Evolutionary conservation across 2,329 filamentous ascomycete species (phyloP).

Genomic region (Cercospora zeae-maydis): DNA sequence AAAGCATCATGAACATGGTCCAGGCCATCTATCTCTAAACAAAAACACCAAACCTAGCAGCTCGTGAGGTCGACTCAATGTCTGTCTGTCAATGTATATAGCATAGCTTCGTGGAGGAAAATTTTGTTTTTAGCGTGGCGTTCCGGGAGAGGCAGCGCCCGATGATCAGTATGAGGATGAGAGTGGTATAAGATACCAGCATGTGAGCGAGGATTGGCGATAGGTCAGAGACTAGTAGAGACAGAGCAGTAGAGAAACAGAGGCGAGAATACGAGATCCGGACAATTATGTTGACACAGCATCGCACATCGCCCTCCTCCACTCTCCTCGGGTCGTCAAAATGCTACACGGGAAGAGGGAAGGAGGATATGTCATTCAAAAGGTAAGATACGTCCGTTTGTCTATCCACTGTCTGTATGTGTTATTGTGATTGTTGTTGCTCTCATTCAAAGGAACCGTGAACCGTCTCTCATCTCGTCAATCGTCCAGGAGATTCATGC

Average conservation of each 20-base stretch:
- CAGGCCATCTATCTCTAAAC: conserved; percentile 15
- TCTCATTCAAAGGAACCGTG: not conserved
- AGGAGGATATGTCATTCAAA: not conserved
- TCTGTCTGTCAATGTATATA: not conserved
- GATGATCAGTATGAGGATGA: not conserved
- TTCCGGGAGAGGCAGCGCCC: not conserved
- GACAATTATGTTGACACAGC: too few relatives aligned
- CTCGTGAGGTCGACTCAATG: not conserved
- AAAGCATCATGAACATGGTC: conserved; percentile 16
- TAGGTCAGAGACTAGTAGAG: not conserved
- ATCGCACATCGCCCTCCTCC: too few relatives aligned
- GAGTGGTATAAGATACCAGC: not conserved
- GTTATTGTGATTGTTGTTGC: not conserved
- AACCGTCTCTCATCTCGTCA: not conserved
- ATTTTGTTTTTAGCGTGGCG: not conserved
- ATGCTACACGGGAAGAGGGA: too few relatives aligned
- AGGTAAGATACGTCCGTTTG: not conserved
- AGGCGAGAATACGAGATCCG: too few relatives aligned
- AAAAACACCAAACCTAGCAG: conserved; percentile 16
- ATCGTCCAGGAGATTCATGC: not conserved
- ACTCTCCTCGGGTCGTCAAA: too few relatives aligned
- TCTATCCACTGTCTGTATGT: conserved; percentile 1
- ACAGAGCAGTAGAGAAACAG: not conserved
- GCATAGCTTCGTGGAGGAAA: not conserved
- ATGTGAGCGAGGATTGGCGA: not conserved